Conservation (phyloP, 1,284 basidiomycete species). For the Neonothopanus nambi region DNA sequence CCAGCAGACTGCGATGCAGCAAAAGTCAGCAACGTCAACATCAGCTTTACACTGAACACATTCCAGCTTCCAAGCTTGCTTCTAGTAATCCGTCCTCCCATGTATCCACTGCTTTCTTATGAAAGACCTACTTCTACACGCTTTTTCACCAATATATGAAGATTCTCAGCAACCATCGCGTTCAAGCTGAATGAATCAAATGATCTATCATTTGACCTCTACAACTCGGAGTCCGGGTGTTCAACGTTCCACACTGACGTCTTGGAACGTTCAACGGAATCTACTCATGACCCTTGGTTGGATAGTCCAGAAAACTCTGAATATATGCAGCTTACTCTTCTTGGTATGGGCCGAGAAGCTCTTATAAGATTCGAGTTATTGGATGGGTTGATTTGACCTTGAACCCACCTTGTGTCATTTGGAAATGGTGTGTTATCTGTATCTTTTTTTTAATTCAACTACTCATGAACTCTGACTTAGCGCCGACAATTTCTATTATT, state of each 20-base stretch:
- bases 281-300: neutral
- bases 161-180: no score
- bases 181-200: no score
- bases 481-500: neutral
- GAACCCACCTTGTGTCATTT: neutral
- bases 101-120: no score
- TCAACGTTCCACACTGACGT: neutral
- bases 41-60: no score
- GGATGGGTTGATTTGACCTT: neutral
- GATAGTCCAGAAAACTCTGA: neutral
- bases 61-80: no score
- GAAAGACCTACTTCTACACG: no score
- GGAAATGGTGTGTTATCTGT: slow-evolving; percentile 1
- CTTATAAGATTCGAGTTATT: no score
- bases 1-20: no score
- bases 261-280: neutral
- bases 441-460: neutral
- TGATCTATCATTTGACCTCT: slow-evolving; percentile 13
- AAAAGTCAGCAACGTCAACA: no score
- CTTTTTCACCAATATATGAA: no score
- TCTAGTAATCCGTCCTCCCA: no score
- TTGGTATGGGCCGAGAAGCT: neutral
- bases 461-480: neutral
- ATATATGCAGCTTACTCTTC: neutral
- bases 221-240: neutral